Evolutionary conservation across 768 basidiomycete genomes (phyloP).

Genomic region (Boletus rubroflammeus): DNA sequence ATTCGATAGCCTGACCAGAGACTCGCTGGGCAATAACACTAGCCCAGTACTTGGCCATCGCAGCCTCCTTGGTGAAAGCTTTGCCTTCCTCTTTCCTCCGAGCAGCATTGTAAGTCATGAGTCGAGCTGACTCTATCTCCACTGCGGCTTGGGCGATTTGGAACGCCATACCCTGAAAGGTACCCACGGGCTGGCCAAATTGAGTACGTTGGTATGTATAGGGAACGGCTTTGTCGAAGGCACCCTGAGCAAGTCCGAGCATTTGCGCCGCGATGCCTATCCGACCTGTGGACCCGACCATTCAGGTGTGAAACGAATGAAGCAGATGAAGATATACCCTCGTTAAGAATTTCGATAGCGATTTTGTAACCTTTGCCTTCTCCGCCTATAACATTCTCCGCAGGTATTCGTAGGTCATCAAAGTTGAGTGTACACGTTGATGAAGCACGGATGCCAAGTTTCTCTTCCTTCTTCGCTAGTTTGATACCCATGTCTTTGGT

Average conservation of each 20-base stretch:
- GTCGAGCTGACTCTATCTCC: constrained; percentile 84
- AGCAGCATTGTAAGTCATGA: constrained; percentile 96
- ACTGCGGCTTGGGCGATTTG: constrained; percentile 89
- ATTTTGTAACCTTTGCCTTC: constrained; percentile 94
- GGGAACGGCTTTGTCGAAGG: constrained; percentile 92
- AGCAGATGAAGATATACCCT: constrained; percentile 46
- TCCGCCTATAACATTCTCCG: constrained; percentile 88
- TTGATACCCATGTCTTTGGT: constrained; percentile 96
- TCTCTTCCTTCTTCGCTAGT: constrained; percentile 98
- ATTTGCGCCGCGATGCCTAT: constrained; percentile 99
- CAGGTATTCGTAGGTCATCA: constrained; percentile 84
- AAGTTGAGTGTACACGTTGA: constrained; percentile 94
- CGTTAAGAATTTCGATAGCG: constrained; percentile 95
- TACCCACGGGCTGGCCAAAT: constrained; percentile 91
- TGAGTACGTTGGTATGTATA: constrained; percentile 94
- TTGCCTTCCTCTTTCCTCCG: constrained; percentile 89
- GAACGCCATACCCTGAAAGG: constrained; percentile 95
- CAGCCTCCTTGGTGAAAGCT: constrained; percentile 87
- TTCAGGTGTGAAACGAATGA: neutral
- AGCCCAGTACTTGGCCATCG: constrained; percentile 95
- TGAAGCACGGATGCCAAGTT: constrained; percentile 93
- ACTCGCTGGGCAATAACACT: constrained; percentile 88
- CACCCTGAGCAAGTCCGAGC: constrained; percentile 96
- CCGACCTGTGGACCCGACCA: constrained; percentile 46
- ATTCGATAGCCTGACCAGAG: constrained; percentile 88